phyloP scores from a whole-genome alignment of 108 stramenopile genomes.

The Discostella stelligeroides region DNA sequence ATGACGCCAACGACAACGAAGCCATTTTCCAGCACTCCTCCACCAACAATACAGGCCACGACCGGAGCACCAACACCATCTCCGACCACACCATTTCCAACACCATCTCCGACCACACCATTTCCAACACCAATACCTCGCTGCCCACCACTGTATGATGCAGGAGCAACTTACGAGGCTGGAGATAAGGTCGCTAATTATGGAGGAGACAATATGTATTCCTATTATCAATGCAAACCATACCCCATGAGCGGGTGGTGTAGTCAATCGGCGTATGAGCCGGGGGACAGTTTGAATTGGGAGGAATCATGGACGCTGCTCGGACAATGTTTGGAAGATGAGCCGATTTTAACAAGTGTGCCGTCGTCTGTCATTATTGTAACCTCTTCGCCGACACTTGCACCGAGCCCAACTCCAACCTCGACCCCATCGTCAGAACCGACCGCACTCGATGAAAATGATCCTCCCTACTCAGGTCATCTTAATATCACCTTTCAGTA shows the following conservation, averaged over 20 bases:
- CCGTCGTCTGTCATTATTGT: not conserved
- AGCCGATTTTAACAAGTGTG: not conserved
- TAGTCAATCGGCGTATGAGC: conserved; percentile 39
- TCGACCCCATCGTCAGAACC: not conserved
- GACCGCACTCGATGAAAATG: not conserved
- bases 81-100: no score
- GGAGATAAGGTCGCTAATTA: conserved; percentile 20
- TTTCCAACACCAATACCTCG: not conserved
- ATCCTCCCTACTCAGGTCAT: conserved; percentile 11
- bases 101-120: no score
- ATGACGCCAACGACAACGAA: no score
- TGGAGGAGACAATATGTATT: not conserved
- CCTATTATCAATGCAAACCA: conserved; percentile 34
- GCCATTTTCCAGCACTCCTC: not conserved
- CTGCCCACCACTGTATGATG: conserved; percentile 15
- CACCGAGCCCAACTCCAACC: not conserved
- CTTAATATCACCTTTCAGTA: conserved; percentile 17
- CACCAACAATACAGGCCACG: not conserved
- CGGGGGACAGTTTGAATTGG: conserved; percentile 36
- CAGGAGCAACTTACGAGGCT: conserved; percentile 25
- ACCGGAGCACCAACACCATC: no score
- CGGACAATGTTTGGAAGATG: conserved; percentile 19
- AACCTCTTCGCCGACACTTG: not conserved
- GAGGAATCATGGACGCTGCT: conserved; percentile 40
- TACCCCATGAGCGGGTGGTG: conserved; percentile 38